A percentile compares a stretch with the other conserved stretches of the same genome.
These are phyloP conservation scores for Tremellales sp. DNA, from an alignment of 1,284 basidiomycete species.

Conservation along the genomic window DNA sequence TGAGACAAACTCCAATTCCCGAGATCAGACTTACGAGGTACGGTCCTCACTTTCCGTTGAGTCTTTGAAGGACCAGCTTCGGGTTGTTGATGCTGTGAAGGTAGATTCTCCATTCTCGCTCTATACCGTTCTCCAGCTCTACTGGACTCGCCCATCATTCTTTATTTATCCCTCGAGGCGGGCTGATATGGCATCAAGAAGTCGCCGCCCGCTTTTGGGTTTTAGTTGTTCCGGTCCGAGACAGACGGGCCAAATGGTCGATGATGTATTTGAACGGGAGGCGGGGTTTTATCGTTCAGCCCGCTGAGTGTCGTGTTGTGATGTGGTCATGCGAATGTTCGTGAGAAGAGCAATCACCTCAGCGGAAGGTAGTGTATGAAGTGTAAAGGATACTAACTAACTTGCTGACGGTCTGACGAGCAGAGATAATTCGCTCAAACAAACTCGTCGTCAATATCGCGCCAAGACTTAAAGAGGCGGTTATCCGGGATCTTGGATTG, in stretches of 20 bases:
- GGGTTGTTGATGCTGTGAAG: not conserved
- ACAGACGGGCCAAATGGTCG: not conserved
- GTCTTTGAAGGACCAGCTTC: not conserved
- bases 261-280: not conserved
- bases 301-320: not conserved
- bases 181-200: not conserved
- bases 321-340: not conserved
- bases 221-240: not conserved
- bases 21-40: constrained; percentile 30
- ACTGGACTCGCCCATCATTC: not conserved
- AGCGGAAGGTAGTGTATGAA: not conserved
- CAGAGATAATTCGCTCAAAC: not conserved
- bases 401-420: not conserved
- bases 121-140: not conserved
- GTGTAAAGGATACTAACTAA: not conserved
- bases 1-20: not conserved
- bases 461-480: no score
- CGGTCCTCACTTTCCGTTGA: constrained; percentile 26
- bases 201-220: not conserved
- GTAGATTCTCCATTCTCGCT: not conserved
- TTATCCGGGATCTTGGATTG: no score
- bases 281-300: not conserved
- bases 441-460: no score
- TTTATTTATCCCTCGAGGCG: no score
- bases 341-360: not conserved